Evolutionary conservation across 164 flowering plant genomes (phyloP).

Genomic region (Vitis labrusca): DNA sequence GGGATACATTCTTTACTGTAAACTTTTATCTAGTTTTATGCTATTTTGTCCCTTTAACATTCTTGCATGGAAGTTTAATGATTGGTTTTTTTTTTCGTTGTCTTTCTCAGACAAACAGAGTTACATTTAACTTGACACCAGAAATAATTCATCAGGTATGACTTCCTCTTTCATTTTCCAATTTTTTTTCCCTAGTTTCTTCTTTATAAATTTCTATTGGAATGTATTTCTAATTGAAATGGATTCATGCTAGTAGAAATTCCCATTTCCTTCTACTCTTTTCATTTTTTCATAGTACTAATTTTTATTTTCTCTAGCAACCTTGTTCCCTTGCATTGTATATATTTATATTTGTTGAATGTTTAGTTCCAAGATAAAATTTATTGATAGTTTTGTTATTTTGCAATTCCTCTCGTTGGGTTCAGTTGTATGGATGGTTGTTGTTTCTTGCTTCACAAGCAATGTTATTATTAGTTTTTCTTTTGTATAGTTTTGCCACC

Average conservation of each 20-base stretch:
- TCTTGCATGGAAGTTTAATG: not conserved
- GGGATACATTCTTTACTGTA: too few relatives aligned
- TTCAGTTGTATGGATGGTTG: too few relatives aligned
- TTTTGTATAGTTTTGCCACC: not conserved
- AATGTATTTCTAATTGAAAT: not conserved
- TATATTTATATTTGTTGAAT: too few relatives aligned
- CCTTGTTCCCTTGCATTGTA: too few relatives aligned
- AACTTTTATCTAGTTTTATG: not conserved
- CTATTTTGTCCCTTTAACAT: not conserved
- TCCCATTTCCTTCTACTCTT: too few relatives aligned
- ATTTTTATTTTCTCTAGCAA: too few relatives aligned
- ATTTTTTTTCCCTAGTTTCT: not conserved
- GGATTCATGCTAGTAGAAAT: too few relatives aligned
- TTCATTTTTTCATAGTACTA: too few relatives aligned
- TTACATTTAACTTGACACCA: constrained; percentile 87
- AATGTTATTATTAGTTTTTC: not conserved
- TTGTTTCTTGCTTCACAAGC: constrained; percentile 34
- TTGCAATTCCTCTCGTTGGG: too few relatives aligned
- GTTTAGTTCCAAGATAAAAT: too few relatives aligned
- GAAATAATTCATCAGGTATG: constrained; percentile 92
- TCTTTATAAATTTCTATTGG: not conserved
- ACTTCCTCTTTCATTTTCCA: constrained; percentile 3
- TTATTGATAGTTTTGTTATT: too few relatives aligned
- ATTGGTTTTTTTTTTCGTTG: not conserved
- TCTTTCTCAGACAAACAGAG: constrained; percentile 70